Percentiles rank a stretch among this genome's conserved stretches.
phyloP scores from a whole-genome alignment of 2,329 filamentous ascomycete species.

The Neofusicoccum kwambonambiense region DNA sequence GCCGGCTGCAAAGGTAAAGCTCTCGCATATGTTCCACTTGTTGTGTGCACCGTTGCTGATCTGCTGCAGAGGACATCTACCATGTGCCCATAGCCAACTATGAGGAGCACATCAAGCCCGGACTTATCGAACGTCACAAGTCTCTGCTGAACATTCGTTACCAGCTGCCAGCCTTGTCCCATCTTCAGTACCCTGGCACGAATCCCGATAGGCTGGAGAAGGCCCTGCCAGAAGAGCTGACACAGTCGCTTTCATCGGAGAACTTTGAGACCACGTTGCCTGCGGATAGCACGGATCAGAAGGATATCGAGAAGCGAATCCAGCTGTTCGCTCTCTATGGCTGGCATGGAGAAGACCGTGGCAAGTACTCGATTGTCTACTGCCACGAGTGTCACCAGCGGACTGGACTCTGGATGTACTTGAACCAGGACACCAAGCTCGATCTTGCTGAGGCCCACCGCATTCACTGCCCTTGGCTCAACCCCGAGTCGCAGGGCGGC shows the following conservation, averaged over 20 bases:
- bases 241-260: conserved; percentile 1
- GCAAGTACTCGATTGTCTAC: conserved; percentile 69
- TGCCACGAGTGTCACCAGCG: conserved; percentile 86
- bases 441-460: conserved; percentile 39
- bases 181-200: conserved; percentile 10
- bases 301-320: conserved; percentile 3
- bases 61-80: conserved; percentile 58
- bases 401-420: conserved; percentile 90
- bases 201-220: conserved; percentile 1
- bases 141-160: conserved; percentile 15
- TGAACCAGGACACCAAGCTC: conserved; percentile 31
- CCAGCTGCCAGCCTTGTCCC: conserved; percentile 1
- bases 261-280: conserved; percentile 3
- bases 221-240: conserved; percentile 12
- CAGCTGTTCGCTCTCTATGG: conserved; percentile 43
- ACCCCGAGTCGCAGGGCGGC: conserved; percentile 30
- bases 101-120: conserved; percentile 17
- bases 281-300: neutral
- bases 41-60: neutral
- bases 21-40: neutral
- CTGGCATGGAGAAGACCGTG: conserved; percentile 54
- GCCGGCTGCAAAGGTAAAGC: conserved; percentile 77
- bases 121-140: conserved; percentile 11
- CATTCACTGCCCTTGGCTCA: conserved; percentile 44
- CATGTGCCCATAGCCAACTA: conserved; percentile 47